A percentile compares a stretch with the other conserved stretches of the same genome.
These are phyloP conservation scores for Emmonsiellopsis sp. DNA, from an alignment of 2,329 filamentous ascomycete species.

Conservation along the genomic window DNA sequence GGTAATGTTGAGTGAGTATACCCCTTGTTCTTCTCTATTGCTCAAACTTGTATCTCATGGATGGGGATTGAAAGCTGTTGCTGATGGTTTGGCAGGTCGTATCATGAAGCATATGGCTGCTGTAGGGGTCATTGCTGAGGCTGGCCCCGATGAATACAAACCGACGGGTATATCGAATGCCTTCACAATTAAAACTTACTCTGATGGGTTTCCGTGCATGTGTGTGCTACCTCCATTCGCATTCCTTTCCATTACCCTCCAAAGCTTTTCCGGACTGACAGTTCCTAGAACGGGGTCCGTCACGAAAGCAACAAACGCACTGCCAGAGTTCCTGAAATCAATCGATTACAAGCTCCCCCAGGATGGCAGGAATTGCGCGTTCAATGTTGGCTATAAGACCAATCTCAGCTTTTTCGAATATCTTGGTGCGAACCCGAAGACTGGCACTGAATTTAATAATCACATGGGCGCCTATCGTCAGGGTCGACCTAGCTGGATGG, in stretches of 20 bases:
- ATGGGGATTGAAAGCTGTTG: no score
- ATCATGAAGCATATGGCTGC: slow-evolving; percentile 18
- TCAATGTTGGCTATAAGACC: slow-evolving; percentile 21
- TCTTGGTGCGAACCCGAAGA: slow-evolving; percentile 14
- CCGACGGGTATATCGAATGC: slow-evolving; percentile 19
- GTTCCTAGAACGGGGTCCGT: slow-evolving; percentile 21
- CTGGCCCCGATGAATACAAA: slow-evolving; percentile 17
- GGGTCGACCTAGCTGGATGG: slow-evolving; percentile 5
- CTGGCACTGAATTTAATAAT: slow-evolving; percentile 19
- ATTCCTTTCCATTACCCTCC: neutral
- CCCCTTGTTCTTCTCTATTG: no score
- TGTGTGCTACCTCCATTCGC: slow-evolving; percentile 11
- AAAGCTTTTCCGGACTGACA: neutral
- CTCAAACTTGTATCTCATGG: no score
- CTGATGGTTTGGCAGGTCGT: slow-evolving; percentile 12
- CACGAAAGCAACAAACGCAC: slow-evolving; percentile 15
- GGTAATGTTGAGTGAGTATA: slow-evolving; percentile 10
- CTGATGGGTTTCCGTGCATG: slow-evolving; percentile 19
- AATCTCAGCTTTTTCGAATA: slow-evolving; percentile 21
- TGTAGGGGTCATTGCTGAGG: slow-evolving; percentile 17
- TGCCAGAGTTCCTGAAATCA: slow-evolving; percentile 20
- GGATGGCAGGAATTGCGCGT: slow-evolving; percentile 16
- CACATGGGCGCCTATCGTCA: slow-evolving; percentile 3
- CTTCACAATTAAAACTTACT: slow-evolving; percentile 18
- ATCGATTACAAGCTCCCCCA: slow-evolving; percentile 20